phyloP scores from a whole-genome alignment of 495 filamentous ascomycete genomes.

The Daldinia childiae region DNA sequence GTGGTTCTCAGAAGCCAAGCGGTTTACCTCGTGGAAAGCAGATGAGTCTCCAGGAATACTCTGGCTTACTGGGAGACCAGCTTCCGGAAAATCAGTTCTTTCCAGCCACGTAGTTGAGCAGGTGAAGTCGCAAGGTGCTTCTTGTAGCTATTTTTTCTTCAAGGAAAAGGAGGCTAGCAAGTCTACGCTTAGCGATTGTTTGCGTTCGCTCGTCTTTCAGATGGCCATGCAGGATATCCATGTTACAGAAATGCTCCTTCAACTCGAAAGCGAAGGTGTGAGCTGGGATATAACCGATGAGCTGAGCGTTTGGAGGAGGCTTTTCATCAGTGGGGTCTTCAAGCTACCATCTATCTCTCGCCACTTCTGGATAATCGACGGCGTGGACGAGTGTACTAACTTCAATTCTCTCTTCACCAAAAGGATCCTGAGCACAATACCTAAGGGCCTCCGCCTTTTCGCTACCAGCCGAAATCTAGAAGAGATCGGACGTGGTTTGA shows the following conservation, averaged over 20 bases:
- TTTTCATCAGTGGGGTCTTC: slow-evolving; percentile 7
- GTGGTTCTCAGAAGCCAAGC: not conserved
- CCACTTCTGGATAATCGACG: slow-evolving; percentile 25
- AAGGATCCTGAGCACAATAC: not conserved
- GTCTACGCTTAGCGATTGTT: not conserved
- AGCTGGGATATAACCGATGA: slow-evolving; percentile 6
- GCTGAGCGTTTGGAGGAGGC: slow-evolving; percentile 3
- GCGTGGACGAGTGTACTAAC: slow-evolving; percentile 14
- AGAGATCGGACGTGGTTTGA: not conserved
- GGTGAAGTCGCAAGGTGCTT: not conserved
- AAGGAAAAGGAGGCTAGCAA: slow-evolving; percentile 9
- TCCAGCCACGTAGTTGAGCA: slow-evolving; percentile 3
- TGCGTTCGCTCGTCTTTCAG: slow-evolving; percentile 10
- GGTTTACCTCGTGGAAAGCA: slow-evolving; percentile 2
- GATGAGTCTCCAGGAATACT: not conserved
- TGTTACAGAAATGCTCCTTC: not conserved
- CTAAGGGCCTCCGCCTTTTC: not conserved
- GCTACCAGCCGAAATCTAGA: not conserved
- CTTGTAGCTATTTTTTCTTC: slow-evolving; percentile 23
- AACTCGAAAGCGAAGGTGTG: not conserved
- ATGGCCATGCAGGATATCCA: slow-evolving; percentile 10
- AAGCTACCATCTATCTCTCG: slow-evolving; percentile 1
- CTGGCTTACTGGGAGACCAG: slow-evolving; percentile 11
- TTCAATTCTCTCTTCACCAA: slow-evolving; percentile 1
- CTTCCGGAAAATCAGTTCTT: slow-evolving; percentile 12